phyloP scores from a whole-genome alignment of 495 filamentous ascomycete genomes.

The Neurospora sp. region DNA sequence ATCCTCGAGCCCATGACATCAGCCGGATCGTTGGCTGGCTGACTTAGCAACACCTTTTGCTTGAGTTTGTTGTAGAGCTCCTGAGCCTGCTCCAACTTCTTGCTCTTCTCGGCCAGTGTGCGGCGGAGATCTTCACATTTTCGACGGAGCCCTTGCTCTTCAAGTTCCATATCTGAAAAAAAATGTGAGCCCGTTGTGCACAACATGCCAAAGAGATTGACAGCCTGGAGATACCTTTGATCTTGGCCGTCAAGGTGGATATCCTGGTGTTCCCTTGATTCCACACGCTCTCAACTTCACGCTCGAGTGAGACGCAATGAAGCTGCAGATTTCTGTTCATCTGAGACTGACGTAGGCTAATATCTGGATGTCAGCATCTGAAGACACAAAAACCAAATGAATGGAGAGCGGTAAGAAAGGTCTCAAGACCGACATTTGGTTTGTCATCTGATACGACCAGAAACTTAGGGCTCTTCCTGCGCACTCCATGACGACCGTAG shows the following conservation, averaged over 20 bases:
- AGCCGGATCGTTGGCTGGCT: slow-evolving; percentile 60
- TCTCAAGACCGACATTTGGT: slow-evolving; percentile 61
- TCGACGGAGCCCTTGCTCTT: slow-evolving; percentile 56
- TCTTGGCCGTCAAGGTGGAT: slow-evolving; percentile 48
- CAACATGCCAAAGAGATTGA: background rate
- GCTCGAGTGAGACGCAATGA: slow-evolving; percentile 35
- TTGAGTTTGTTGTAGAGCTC: slow-evolving; percentile 81
- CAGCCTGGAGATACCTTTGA: slow-evolving; percentile 12
- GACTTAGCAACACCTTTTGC: slow-evolving; percentile 55
- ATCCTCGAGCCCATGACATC: slow-evolving; percentile 53
- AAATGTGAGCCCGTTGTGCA: background rate
- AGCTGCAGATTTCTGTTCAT: slow-evolving; percentile 8
- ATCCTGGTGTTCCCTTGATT: slow-evolving; percentile 78
- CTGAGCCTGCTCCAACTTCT: slow-evolving; percentile 65
- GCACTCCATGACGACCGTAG: slow-evolving; percentile 82
- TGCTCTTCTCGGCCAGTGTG: slow-evolving; percentile 61
- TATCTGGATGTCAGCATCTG: slow-evolving; percentile 1
- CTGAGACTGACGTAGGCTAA: slow-evolving; percentile 59
- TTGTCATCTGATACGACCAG: slow-evolving; percentile 84
- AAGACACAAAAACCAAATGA: background rate
- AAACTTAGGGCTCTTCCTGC: slow-evolving; percentile 75
- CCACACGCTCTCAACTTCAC: slow-evolving; percentile 70
- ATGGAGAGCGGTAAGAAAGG: background rate
- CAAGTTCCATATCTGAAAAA: slow-evolving; percentile 48
- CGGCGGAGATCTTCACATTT: slow-evolving; percentile 70